A percentile compares a stretch with the other conserved stretches of the same genome.
These are phyloP conservation scores for Pythium rishiriense DNA, from an alignment of 352 stramenopile species.

Conservation along the genomic window DNA sequence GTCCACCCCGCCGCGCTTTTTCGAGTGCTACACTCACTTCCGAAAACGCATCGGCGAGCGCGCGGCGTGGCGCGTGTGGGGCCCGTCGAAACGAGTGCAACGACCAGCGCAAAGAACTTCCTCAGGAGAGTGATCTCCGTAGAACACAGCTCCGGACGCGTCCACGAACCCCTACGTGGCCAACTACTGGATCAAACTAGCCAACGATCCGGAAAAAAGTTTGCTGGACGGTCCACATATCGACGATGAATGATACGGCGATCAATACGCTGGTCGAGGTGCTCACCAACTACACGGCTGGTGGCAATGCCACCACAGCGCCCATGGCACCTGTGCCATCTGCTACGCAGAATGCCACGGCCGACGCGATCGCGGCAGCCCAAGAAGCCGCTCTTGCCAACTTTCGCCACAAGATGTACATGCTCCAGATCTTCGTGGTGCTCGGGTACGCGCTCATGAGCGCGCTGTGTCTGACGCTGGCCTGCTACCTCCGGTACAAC, in stretches of 20 bases:
- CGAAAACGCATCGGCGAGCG: neutral
- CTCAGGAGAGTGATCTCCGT: neutral
- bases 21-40: constrained; percentile 4
- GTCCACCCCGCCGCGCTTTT: neutral
- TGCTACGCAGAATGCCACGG: neutral
- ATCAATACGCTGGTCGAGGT: neutral
- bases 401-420: constrained; percentile 9
- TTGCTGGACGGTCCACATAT: no score
- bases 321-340: neutral
- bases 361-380: neutral
- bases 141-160: neutral
- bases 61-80: neutral
- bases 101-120: no score
- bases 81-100: neutral
- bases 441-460: constrained; percentile 13
- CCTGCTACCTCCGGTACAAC: constrained; percentile 58
- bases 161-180: neutral
- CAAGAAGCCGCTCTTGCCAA: neutral
- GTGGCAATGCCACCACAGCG: neutral
- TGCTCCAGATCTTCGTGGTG: constrained; percentile 14
- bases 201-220: no score
- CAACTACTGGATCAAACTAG: no score
- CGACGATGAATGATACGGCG: neutral
- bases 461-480: constrained; percentile 24
- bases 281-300: neutral